A percentile compares a stretch with the other conserved stretches of the same genome.
Conservation (phyloP, 768 basidiomycete genomes). For the Boletus sp. region DNA sequence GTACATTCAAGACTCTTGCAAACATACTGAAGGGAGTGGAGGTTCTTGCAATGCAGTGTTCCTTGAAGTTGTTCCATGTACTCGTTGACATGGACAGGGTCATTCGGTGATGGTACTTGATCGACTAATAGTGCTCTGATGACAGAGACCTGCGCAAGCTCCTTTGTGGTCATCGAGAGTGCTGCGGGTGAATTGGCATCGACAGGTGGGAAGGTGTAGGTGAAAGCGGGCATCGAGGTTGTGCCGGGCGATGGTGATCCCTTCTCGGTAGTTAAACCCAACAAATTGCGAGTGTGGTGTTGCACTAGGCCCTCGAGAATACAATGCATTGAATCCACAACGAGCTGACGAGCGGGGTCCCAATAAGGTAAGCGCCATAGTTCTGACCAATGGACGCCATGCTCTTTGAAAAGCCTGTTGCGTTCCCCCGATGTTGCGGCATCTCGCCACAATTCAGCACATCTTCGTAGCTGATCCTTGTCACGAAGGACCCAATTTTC, state of each 20-base stretch:
- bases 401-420: not conserved
- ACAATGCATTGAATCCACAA: not conserved
- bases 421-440: not conserved
- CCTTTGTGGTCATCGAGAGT: not conserved
- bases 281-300: not conserved
- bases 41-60: constrained; percentile 5
- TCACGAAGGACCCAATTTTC: not conserved
- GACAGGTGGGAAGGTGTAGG: not conserved
- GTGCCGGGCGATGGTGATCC: too few species aligned
- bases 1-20: not conserved
- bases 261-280: not conserved
- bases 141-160: not conserved
- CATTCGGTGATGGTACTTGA: not conserved
- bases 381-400: not conserved
- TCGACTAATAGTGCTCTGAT: constrained; percentile 2
- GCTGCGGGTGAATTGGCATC: not conserved
- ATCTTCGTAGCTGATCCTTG: not conserved
- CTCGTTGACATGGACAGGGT: not conserved
- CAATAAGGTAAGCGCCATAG: not conserved
- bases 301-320: not conserved
- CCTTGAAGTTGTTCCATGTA: constrained; percentile 3
- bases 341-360: not conserved
- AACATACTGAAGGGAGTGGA: not conserved
- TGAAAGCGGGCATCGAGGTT: too few species aligned
- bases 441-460: not conserved